Percentiles rank a stretch among this genome's conserved stretches.
phyloP scores from a whole-genome alignment of 768 basidiomycete genomes.

The Leucosporidium scottii region DNA sequence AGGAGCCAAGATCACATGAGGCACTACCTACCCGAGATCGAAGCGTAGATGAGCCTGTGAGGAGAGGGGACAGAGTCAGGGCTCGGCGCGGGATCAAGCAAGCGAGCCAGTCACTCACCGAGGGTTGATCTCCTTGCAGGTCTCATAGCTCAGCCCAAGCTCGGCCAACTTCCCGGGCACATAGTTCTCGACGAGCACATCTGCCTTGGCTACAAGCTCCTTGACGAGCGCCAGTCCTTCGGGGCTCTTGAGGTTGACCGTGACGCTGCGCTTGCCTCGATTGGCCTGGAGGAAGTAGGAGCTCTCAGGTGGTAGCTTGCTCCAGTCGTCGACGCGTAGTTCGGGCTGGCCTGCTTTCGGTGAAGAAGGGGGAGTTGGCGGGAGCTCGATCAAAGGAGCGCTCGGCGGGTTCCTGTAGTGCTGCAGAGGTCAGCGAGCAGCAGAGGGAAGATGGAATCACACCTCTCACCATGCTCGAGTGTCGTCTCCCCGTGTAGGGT shows the following conservation, averaged over 20 bases:
- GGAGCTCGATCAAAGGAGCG: conserved; percentile 42
- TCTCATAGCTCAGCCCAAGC: conserved; percentile 79
- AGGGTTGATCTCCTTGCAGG: conserved; percentile 69
- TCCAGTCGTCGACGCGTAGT: conserved; percentile 45
- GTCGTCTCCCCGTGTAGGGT: conserved; percentile 67
- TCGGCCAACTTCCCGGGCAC: conserved; percentile 62
- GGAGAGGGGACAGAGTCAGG: no score
- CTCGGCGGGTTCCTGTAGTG: conserved; percentile 42
- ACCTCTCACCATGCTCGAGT: conserved; percentile 51
- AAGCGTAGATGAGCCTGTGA: conserved; percentile 67
- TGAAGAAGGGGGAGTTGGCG: conserved; percentile 30
- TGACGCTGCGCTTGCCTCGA: conserved; percentile 80
- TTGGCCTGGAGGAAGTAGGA: conserved; percentile 88
- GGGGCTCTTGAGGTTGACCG: conserved; percentile 74
- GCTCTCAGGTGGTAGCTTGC: conserved; percentile 71
- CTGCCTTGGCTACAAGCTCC: conserved; percentile 63
- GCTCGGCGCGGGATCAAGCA: no score
- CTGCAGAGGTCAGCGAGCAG: background rate
- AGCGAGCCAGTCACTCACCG: no score
- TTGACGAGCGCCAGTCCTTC: conserved; percentile 69
- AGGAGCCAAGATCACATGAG: background rate
- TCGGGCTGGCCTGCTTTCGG: conserved; percentile 48
- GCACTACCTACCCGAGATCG: conserved; percentile 62
- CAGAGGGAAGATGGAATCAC: background rate
- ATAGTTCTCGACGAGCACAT: conserved; percentile 48